Evolutionary conservation across 768 basidiomycete genomes (phyloP), one percentile per base, ranked within the genome.

Genomic region (Mrakia hoshinonis): DNA sequence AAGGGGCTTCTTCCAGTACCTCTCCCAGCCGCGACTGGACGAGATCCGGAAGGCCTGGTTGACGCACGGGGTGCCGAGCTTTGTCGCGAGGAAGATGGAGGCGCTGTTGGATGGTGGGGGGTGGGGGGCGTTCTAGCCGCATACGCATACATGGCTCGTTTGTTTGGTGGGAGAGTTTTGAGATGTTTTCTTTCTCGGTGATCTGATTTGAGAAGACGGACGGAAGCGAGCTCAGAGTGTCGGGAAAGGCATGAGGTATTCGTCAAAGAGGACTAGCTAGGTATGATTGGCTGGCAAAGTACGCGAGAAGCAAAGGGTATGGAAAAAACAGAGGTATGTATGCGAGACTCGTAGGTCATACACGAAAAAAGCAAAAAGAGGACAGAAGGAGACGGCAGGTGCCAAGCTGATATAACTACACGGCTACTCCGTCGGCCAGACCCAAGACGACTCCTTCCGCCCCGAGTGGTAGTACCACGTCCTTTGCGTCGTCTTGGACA

Each of bases 41-140:
- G 95, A 97, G 67, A 83, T 95, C 48, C 85, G 94, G 36, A 91
- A 89, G 81, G 73, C 74, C 4, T 99, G 96, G 96, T 83, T 98
- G 36, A 85, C 85, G 66, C 92, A 97, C 72, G 87, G 88, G 13
- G 89, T 98, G 55, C 92, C 95, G 2, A 94, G 90, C 2, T 82
- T 90, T 47, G 89, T 95, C 29, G 91, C 96, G 3, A 83, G 96
- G 64, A 91, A 90, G 78, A 77, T 97, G 71, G 95, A 98, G 78
- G 85, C 60, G 26, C 39, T 73, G n/a, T 43, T 73, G 72, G 65
- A 66, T 31, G 65, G 65, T 15, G 65, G 65, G 49, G 65, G 65
- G 31, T 66, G 65, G 65, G 65, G 65, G 15, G 48, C 47, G 29
- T 66, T 66, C 47, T 66, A 46, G 48, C 26, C 38, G 43, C 13